Conservation (phyloP, 1,139 yeast genomes). For the Pichia sp. region DNA sequence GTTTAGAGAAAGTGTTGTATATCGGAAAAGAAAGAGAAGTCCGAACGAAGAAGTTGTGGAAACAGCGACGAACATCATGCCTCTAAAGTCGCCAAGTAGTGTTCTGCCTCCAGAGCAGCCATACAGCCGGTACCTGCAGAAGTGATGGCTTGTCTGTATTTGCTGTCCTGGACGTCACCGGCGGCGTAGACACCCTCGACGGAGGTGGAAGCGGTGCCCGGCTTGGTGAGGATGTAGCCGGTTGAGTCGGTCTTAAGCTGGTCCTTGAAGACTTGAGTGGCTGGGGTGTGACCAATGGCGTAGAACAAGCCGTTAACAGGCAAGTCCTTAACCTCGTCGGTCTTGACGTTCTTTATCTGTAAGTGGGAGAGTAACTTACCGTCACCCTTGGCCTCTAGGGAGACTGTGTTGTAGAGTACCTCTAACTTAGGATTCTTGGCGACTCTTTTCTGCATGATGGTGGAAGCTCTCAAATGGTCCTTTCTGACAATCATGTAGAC, state of each 20-base stretch:
- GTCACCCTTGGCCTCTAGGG: constrained; percentile 87
- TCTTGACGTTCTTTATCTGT: constrained; percentile 63
- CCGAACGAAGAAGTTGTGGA: neutral
- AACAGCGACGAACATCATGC: neutral
- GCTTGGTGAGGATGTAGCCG: constrained; percentile 83
- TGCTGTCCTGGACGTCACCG: constrained; percentile 97
- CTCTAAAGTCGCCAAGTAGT: constrained; percentile 69
- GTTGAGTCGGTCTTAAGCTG: constrained; percentile 82
- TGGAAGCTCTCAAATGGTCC: constrained; percentile 89
- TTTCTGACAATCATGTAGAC: constrained; percentile 91
- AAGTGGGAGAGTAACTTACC: constrained; percentile 68
- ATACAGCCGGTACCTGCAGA: constrained; percentile 99
- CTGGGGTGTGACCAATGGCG: constrained; percentile 97
- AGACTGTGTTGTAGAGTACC: constrained; percentile 80
- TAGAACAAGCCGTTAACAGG: constrained; percentile 90
- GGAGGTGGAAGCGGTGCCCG: constrained; percentile 87
- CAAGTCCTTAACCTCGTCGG: constrained; percentile 64
- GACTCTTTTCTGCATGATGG: constrained; percentile 94
- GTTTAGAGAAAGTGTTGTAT: neutral
- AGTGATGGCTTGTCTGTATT: constrained; percentile 97
- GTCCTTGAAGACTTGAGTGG: constrained; percentile 71
- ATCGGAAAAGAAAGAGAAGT: neutral
- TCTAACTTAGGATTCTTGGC: constrained; percentile 81
- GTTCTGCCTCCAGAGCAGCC: constrained; percentile 97
- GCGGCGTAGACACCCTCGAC: constrained; percentile 94